A percentile compares a stretch with the other conserved stretches of the same genome.
Conservation (phyloP, 2,329 filamentous ascomycete species). For the Neoscytalidium dimidiatum region DNA sequence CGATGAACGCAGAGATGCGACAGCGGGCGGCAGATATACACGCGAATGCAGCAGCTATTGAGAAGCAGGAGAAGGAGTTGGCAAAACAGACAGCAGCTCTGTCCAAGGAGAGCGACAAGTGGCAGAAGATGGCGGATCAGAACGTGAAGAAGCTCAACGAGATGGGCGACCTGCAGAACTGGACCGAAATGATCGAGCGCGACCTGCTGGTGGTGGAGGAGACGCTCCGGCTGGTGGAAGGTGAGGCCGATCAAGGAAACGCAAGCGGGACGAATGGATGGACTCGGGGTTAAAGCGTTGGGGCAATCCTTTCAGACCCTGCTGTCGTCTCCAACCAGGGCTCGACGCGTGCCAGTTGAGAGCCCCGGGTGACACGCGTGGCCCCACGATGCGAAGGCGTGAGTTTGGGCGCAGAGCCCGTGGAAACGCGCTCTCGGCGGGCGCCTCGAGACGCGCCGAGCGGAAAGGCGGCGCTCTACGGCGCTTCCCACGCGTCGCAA, state of each 20-base stretch:
- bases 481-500: constrained; percentile 2
- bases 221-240: constrained; percentile 40
- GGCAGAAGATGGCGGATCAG: constrained; percentile 63
- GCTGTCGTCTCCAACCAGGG: not conserved
- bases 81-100: constrained; percentile 61
- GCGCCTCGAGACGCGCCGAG: not conserved
- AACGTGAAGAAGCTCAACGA: constrained; percentile 71
- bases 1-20: constrained; percentile 68
- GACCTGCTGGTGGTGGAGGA: constrained; percentile 44
- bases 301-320: not conserved
- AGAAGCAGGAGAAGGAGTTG: constrained; percentile 68
- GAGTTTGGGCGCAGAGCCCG: not conserved
- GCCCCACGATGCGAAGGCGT: too few species aligned
- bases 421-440: not conserved
- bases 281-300: constrained; percentile 12
- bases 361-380: not conserved
- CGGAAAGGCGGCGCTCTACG: not conserved
- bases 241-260: constrained; percentile 27
- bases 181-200: constrained; percentile 74
- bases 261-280: constrained; percentile 35
- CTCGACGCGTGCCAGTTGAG: not conserved
- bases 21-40: constrained; percentile 70
- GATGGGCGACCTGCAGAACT: constrained; percentile 81
- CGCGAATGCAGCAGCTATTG: constrained; percentile 65
- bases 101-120: constrained; percentile 64